Base-by-base conservation (phyloP, 441 rosid species). In the Corymbia calophylla region DNA sequence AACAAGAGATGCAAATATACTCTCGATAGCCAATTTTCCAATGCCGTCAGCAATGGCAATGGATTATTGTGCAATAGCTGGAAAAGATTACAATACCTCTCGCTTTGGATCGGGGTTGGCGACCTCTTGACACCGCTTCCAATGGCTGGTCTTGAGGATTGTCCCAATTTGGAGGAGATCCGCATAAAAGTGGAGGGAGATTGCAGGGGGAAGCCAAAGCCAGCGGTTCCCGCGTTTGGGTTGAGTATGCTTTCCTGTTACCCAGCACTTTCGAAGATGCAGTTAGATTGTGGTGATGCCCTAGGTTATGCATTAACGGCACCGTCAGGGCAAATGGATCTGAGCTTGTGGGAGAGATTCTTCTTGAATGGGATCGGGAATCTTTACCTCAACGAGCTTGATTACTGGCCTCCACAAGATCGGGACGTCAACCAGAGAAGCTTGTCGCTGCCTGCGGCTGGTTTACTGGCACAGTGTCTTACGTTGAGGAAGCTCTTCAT, bases 361-460 rank as follows among this genome's bases (percentile, higher is more conserved):
- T 96, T 95, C 94, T 92, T 98, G 89, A 93, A 93, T 5, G 98
- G 97, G 51, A 95, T 98, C 0, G 94, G 94, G 87, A 88, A 89
- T 82, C 90, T 97, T 93, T 93, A 87, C 92, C 95, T 97, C 15
- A 93, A 48, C 7, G 97, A 96, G 91, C 96, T 96, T 2, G 97
- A 98, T 90, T 97, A 98, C 87, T 98, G 99, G 98, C 99, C 99
- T 8, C 98, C 99, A 1, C 99, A 95, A 44, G 99, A 98, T 88
- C 92, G 96, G 91, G 99, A 97, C 6, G 99, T 97, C 29, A 96
- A 98, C 91, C 99, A 95, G 86, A 94, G 99, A 92, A 95, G 97
- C 89, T 92, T 97, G 32, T 93, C 98, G 5, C 96, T 96, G 29
- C 97, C 99, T 0, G 97, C 94, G 11, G 98, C 94, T 6, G 99